Percentiles rank a stretch among this genome's conserved stretches.
These are phyloP conservation scores for Torrubiellomyces zombiae DNA, from an alignment of 2,329 filamentous ascomycete species.

Conservation along the genomic window DNA sequence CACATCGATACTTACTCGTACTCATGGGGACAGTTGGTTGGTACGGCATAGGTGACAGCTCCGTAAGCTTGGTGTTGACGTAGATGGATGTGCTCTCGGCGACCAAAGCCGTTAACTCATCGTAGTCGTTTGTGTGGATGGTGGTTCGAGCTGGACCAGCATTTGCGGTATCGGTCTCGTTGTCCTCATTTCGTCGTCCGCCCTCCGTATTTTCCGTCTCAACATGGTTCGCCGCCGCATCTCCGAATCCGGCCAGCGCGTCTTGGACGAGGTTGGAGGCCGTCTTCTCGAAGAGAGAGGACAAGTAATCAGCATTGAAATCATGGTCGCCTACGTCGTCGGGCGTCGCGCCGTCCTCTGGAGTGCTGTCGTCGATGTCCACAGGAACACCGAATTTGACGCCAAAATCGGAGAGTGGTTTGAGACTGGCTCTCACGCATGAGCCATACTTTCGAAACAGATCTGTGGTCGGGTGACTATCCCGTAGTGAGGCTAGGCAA, in stretches of 20 bases:
- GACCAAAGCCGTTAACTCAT: slow-evolving; percentile 25
- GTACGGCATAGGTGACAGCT: slow-evolving; percentile 24
- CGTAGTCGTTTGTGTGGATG: slow-evolving; percentile 19
- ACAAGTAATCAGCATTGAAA: slow-evolving; percentile 22
- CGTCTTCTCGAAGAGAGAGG: slow-evolving; percentile 25
- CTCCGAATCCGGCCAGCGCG: slow-evolving; percentile 20
- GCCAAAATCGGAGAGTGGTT: slow-evolving; percentile 16
- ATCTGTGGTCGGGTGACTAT: slow-evolving; percentile 23
- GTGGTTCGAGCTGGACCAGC: slow-evolving; percentile 9
- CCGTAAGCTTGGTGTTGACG: slow-evolving; percentile 25
- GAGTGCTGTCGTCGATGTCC: slow-evolving; percentile 11
- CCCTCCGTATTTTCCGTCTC: slow-evolving; percentile 9
- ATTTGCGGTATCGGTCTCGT: slow-evolving; percentile 9
- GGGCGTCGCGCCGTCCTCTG: slow-evolving; percentile 10
- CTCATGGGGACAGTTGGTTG: slow-evolving; percentile 24
- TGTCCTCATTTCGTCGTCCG: too few relatives aligned
- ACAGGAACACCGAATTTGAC: slow-evolving; percentile 19
- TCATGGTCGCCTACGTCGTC: slow-evolving; percentile 14
- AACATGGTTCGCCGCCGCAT: slow-evolving; percentile 7
- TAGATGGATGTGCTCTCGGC: slow-evolving; percentile 28
- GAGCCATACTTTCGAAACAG: slow-evolving; percentile 17
- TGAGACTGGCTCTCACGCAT: slow-evolving; percentile 17
- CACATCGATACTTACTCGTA: slow-evolving; percentile 15
- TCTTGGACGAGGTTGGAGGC: slow-evolving; percentile 23
- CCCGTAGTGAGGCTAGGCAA: slow-evolving; percentile 14